These are phyloP conservation scores for Tylopilus sp. DNA, from an alignment of 768 basidiomycete species.

Conservation along the genomic window DNA sequence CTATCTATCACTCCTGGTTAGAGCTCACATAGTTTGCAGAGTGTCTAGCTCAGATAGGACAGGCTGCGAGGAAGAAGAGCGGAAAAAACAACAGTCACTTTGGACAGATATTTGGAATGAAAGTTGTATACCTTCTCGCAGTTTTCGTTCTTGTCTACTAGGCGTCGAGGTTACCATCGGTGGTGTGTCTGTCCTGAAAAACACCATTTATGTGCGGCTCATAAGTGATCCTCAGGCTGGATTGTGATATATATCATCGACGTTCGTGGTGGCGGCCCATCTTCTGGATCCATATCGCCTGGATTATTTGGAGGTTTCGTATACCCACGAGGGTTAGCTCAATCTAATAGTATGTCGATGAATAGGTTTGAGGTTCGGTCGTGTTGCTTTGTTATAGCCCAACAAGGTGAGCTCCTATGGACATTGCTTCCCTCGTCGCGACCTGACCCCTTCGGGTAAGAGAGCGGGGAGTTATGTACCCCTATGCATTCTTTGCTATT, in stretches of 20 bases:
- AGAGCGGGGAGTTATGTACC: conserved; percentile 48
- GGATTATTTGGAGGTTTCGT: conserved; percentile 55
- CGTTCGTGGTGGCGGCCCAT: conserved; percentile 43
- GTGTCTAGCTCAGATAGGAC: conserved; percentile 52
- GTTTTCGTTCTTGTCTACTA: conserved; percentile 63
- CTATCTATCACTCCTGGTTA: too few relatives aligned
- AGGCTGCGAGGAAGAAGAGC: conserved; percentile 37
- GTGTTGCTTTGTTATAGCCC: conserved; percentile 51
- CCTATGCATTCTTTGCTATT: conserved; percentile 51
- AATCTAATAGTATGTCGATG: background rate
- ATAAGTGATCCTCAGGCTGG: conserved; percentile 47
- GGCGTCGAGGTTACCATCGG: conserved; percentile 59
- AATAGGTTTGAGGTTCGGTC: conserved; percentile 54
- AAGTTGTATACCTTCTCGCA: conserved; percentile 58
- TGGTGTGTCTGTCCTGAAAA: conserved; percentile 26
- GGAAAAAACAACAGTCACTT: conserved; percentile 37
- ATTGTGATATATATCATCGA: conserved; percentile 61
- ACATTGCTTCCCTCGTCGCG: background rate
- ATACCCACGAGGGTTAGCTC: background rate
- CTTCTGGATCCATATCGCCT: conserved; percentile 49
- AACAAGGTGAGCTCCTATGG: conserved; percentile 48
- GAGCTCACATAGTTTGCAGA: conserved; percentile 39
- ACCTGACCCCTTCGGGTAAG: conserved; percentile 39
- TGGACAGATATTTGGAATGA: conserved; percentile 49
- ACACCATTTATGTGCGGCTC: background rate